Base-by-base conservation (phyloP, 805 yeast genomes). In the Metschnikowia kunwiensis region DNA sequence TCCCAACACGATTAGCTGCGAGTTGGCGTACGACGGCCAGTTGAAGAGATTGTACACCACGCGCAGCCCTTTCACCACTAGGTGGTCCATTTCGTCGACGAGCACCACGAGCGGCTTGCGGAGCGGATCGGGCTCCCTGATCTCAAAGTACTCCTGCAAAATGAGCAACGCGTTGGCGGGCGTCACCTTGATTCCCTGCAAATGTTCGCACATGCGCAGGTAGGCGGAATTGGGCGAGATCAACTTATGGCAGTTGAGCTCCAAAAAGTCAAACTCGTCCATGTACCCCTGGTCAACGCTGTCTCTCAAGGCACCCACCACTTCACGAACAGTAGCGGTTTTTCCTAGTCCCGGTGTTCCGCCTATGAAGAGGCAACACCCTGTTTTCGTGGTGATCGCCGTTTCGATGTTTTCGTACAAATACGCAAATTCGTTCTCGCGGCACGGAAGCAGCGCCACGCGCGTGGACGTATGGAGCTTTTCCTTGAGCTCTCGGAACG, bases 261-360 rank as follows among this genome's bases (percentile, higher is more conserved):
- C 99, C 5, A 86, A 61, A 58, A 75, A 91, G 30, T 79, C 77
- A 55, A 93, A 93, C 10, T 53, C 57, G 34, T 56, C 51, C 21
- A 63, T 36, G 30, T 58, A 63, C 8, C 55, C 58, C 26, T 32
- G 47, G 24, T 30, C 45, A 24, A 52, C 52, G 9, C 52, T 41
- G 43, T 65, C 58, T 28, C 74, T 70, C 23, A 93, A 60, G 50
- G 83, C 87, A 22, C 77, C 72, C 17, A 93, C 74, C 0, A 85
- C 97, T 52, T 88, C 95, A 36, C 95, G 65, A 2, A 91, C 80
- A 0, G 97, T 91, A 3, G 95, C 93, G 0, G 98, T 91, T 55
- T 93, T 93, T 9, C 98, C 98, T 2, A 94, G 91, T 7, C 99
- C 99, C 0, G 99, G 98, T 0, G 96, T 87, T 3, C 99, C 99